Conservation (phyloP, 306 rosid species). For the Pachyrhizus erosus region DNA sequence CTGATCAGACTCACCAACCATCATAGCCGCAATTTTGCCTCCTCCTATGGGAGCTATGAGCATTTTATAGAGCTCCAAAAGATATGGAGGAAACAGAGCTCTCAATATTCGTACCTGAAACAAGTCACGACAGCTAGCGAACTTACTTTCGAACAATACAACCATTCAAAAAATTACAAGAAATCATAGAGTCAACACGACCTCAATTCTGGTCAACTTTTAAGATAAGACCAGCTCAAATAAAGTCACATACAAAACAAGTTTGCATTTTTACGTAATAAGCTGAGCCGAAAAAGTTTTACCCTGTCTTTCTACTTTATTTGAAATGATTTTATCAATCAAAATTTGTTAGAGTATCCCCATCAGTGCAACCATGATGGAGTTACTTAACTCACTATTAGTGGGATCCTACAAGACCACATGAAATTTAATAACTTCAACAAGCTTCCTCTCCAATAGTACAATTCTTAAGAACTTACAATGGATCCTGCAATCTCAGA, state of each 20-base stretch:
- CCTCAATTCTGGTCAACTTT: background rate
- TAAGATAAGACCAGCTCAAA: background rate
- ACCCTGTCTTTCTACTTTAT: background rate
- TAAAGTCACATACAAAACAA: background rate
- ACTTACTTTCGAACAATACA: constrained; percentile 10
- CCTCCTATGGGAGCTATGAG: constrained; percentile 77
- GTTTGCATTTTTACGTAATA: background rate
- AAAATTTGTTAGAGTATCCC: background rate
- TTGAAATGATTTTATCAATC: background rate
- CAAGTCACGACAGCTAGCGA: background rate
- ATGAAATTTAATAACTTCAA: background rate
- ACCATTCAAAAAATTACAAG: constrained; percentile 33
- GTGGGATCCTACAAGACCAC: background rate
- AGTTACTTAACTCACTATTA: background rate
- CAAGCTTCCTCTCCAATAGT: background rate
- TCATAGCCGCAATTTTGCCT: constrained; percentile 85
- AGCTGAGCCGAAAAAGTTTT: background rate
- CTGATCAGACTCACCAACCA: constrained; percentile 80
- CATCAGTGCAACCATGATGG: background rate
- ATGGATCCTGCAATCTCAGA: background rate
- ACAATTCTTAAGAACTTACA: background rate
- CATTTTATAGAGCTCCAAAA: constrained; percentile 76
- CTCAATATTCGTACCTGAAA: constrained; percentile 73
- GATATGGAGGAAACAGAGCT: constrained; percentile 83
- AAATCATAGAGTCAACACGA: background rate